A percentile compares a stretch with the other conserved stretches of the same genome.
phyloP scores from a whole-genome alignment of 2,329 filamentous ascomycete genomes.

The Fusarium albosuccineum region DNA sequence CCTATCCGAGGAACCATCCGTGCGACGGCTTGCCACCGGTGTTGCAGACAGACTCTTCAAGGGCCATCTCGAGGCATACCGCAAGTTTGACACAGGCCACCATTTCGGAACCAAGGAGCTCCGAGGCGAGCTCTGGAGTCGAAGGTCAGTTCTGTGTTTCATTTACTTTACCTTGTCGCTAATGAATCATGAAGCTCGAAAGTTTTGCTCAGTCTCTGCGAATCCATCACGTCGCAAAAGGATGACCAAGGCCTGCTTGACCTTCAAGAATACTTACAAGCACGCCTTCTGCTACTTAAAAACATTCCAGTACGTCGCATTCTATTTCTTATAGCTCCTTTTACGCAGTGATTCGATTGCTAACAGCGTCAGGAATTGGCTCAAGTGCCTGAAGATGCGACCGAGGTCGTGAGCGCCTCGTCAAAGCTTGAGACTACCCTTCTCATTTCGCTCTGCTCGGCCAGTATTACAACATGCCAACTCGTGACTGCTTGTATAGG shows the following conservation, averaged over 20 bases:
- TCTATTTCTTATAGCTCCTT: background rate
- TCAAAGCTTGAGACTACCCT: conserved; percentile 73
- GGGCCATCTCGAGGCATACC: conserved; percentile 46
- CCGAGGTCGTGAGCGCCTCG: conserved; percentile 65
- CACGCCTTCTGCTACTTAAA: conserved; percentile 65
- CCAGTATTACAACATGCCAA: conserved; percentile 74
- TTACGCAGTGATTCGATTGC: background rate
- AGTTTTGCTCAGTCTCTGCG: conserved; percentile 63
- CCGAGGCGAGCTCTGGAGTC: conserved; percentile 63
- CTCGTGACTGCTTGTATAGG: conserved; percentile 73
- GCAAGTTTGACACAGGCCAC: conserved; percentile 43
- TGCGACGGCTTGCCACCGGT: conserved; percentile 62
- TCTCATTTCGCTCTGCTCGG: conserved; percentile 73
- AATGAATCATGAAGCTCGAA: conserved; percentile 45
- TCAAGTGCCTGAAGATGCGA: conserved; percentile 65
- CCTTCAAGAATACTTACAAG: conserved; percentile 69
- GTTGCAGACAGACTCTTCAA: conserved; percentile 64
- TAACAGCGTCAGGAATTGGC: conserved; percentile 63
- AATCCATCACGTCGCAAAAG: conserved; percentile 59
- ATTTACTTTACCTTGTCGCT: background rate
- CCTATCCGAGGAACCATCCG: conserved; percentile 63
- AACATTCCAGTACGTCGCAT: conserved; percentile 60
- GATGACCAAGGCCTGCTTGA: conserved; percentile 59
- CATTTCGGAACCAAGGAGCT: conserved; percentile 46
- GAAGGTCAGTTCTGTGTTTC: conserved; percentile 58